Conservation (phyloP, 805 yeast species). For the Cyberlindnera sargentensis region DNA sequence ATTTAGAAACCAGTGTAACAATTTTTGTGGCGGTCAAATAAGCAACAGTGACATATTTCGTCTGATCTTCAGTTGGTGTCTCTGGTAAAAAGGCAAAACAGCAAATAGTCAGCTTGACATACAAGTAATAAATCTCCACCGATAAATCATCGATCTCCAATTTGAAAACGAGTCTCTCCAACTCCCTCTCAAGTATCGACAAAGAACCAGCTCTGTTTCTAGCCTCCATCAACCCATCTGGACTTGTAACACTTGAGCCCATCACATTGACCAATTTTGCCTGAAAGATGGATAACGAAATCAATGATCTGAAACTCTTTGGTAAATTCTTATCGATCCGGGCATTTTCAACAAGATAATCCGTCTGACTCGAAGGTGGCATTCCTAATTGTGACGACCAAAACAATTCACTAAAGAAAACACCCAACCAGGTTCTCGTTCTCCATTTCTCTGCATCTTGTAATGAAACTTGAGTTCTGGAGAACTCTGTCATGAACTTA, state of each 20-base stretch:
- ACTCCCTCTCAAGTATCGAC: slow-evolving; percentile 69
- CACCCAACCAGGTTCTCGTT: slow-evolving; percentile 86
- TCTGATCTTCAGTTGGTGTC: slow-evolving; percentile 81
- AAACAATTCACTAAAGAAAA: slow-evolving; percentile 81
- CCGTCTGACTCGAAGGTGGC: slow-evolving; percentile 82
- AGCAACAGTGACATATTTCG: slow-evolving; percentile 74
- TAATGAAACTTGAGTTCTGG: slow-evolving; percentile 80
- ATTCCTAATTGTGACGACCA: slow-evolving; percentile 85
- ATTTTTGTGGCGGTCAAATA: slow-evolving; percentile 76
- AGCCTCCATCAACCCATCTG: slow-evolving; percentile 86
- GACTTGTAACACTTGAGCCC: slow-evolving; percentile 79
- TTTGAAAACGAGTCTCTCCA: slow-evolving; percentile 62
- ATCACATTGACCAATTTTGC: slow-evolving; percentile 75
- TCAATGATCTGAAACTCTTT: slow-evolving; percentile 59
- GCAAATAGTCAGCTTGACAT: slow-evolving; percentile 75
- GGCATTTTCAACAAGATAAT: slow-evolving; percentile 74
- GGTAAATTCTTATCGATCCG: slow-evolving; percentile 59
- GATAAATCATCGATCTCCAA: slow-evolving; percentile 59
- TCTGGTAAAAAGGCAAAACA: slow-evolving; percentile 89
- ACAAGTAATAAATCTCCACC: slow-evolving; percentile 71
- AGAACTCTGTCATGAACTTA: slow-evolving; percentile 82
- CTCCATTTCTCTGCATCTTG: slow-evolving; percentile 94
- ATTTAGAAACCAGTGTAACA: slow-evolving; percentile 66
- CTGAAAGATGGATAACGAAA: slow-evolving; percentile 74
- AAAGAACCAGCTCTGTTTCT: slow-evolving; percentile 74